Base-by-base conservation (phyloP, 192 early-diverging fungal genomes). In the Backusella liffmaniae region DNA sequence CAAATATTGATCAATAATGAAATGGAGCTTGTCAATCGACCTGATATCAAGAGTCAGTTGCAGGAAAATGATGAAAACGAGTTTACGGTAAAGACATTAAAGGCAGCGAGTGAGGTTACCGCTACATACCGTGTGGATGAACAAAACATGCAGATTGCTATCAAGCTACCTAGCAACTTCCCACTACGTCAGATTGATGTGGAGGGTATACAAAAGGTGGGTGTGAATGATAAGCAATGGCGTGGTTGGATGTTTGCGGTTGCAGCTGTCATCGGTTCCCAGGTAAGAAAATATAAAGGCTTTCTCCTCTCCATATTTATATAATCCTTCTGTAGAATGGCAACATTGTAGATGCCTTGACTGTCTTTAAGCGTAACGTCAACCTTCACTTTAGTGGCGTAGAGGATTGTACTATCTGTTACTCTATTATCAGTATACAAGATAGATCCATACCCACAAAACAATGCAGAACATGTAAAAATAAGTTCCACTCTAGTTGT, bases 331-430 rank as follows among this genome's bases (percentile, higher is more conserved):
- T 18, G 23, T 91, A 96, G 80, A 96, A 97, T 80, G 91, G 91
- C 12, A 89, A 90, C 5, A 84, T 97, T 35, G 90, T 92, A 53
- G 93, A 95, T 74, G 94, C 93, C 0, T 80, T 98, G 59, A 84
- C 85, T 5, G 79, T 96, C 70, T 92, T 96, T 73, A 84, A 93
- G 53, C 90, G 90, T 72, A 99, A 99, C 78, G 89, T 97, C 23
- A 85, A 86, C n/a, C 83, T 96, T 42, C 96, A 97, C 78, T 98
- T 99, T 85, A 92, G 94, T 44, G 98, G 97, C n/a, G 92, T 97
- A 39, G 97, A 98, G 76, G 96, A 98, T 79, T 99, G 97, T 77
- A 91, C 94, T 2, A 98, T 99, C 77, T 99, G 97, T 85, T 99
- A 99, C 79, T 98, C 96, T 29, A 92, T 98, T 62, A 94, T 99